phyloP scores from a whole-genome alignment of 306 rosid genomes.

The Vigna radiata region DNA sequence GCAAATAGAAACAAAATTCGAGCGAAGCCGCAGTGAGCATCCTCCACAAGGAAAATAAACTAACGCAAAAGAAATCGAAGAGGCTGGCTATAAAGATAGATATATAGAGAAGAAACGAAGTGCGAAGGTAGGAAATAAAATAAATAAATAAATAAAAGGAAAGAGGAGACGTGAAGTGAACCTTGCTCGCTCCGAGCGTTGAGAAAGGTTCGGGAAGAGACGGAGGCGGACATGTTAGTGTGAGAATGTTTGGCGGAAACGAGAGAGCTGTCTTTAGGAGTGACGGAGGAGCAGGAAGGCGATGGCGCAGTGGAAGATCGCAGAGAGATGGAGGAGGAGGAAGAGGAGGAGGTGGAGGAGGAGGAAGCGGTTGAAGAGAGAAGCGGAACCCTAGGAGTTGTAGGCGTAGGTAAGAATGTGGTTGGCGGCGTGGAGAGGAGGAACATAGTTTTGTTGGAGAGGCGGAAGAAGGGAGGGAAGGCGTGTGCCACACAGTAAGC shows the following conservation, averaged over 20 bases:
- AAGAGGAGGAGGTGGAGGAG: not conserved
- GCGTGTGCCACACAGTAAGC: conserved; percentile 25
- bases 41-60: not conserved
- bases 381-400: conserved; percentile 41
- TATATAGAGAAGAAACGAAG: not conserved
- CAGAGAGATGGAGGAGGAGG: not conserved
- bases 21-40: not conserved
- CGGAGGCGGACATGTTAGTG: conserved; percentile 38
- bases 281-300: conserved; percentile 21
- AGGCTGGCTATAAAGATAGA: not conserved
- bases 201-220: conserved; percentile 55
- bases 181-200: conserved; percentile 55
- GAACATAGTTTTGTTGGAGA: conserved; percentile 33
- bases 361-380: not conserved
- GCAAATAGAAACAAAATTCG: not conserved
- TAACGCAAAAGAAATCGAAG: not conserved
- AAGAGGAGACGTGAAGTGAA: not conserved
- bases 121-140: not conserved
- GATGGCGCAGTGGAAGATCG: conserved; percentile 32
- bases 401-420: conserved; percentile 46
- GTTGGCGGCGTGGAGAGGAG: conserved; percentile 39
- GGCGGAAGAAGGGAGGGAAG: not conserved
- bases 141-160: not conserved
- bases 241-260: conserved; percentile 21
- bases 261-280: conserved; percentile 32